phyloP scores from a whole-genome alignment of 352 stramenopile species.

The Phytopythium sindhum region DNA sequence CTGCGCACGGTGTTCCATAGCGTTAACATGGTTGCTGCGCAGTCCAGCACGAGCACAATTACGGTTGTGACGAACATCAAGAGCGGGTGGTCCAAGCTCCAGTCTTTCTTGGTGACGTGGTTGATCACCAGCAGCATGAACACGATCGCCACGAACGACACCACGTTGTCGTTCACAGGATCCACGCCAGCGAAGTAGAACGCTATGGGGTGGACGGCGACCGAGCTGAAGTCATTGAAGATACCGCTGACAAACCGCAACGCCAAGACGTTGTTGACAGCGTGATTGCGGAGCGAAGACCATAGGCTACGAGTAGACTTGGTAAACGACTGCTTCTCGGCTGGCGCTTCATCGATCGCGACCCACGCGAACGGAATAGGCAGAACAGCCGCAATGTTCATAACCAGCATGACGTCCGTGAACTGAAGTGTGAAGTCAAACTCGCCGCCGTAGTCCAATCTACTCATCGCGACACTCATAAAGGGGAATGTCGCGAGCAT shows the following conservation, averaged over 20 bases:
- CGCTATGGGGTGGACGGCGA: slow-evolving; percentile 26
- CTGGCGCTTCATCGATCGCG: slow-evolving; percentile 17
- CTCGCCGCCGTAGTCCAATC: slow-evolving; percentile 54
- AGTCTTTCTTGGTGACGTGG: slow-evolving; percentile 34
- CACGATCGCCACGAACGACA: slow-evolving; percentile 36
- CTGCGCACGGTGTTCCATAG: slow-evolving; percentile 60
- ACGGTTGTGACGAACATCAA: slow-evolving; percentile 33
- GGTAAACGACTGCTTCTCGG: slow-evolving; percentile 15
- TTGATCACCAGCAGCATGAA: slow-evolving; percentile 26
- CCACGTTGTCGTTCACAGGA: slow-evolving; percentile 41
- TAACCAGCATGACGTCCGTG: slow-evolving; percentile 43
- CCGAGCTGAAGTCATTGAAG: slow-evolving; percentile 24
- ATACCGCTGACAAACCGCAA: slow-evolving; percentile 40
- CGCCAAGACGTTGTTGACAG: slow-evolving; percentile 34
- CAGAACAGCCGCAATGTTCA: slow-evolving; percentile 23
- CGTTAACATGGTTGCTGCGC: slow-evolving; percentile 40
- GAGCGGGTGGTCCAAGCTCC: slow-evolving; percentile 36
- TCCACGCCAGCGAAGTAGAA: slow-evolving; percentile 36
- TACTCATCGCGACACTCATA: slow-evolving; percentile 60
- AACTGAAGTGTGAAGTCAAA: slow-evolving; percentile 56
- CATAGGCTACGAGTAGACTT: slow-evolving; percentile 29
- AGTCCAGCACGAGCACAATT: slow-evolving; percentile 36
- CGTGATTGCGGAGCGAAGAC: slow-evolving; percentile 32
- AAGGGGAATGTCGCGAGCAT: slow-evolving; percentile 46
- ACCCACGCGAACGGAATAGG: slow-evolving; percentile 28